These are phyloP conservation scores for Tephrocybe sp. DNA, from an alignment of 768 basidiomycete species.

Conservation along the genomic window DNA sequence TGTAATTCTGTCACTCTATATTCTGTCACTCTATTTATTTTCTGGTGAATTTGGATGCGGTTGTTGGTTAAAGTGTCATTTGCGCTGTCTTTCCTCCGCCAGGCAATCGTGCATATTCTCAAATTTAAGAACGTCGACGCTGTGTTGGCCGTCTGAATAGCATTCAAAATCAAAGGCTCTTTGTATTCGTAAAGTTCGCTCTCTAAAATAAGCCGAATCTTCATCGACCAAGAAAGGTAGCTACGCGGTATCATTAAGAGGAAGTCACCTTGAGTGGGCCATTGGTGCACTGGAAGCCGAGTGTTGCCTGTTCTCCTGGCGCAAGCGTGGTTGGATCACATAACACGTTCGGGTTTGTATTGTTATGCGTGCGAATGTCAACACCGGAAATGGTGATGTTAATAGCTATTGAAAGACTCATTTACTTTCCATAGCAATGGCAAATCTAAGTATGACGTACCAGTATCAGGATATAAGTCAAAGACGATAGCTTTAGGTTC, in stretches of 20 bases:
- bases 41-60: too few relatives aligned
- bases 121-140: too few relatives aligned
- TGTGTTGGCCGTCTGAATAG: too few relatives aligned
- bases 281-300: slow-evolving; percentile 29
- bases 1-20: not conserved
- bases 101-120: too few relatives aligned
- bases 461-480: slow-evolving; percentile 33
- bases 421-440: not conserved
- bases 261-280: slow-evolving; percentile 22
- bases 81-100: too few relatives aligned
- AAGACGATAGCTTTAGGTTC: slow-evolving; percentile 33
- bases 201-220: too few relatives aligned
- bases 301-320: slow-evolving; percentile 23
- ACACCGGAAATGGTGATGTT: slow-evolving; percentile 24
- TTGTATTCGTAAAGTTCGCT: too few relatives aligned
- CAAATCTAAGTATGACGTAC: slow-evolving; percentile 13
- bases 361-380: slow-evolving; percentile 24
- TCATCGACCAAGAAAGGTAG: too few relatives aligned
- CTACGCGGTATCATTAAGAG: not conserved
- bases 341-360: slow-evolving; percentile 25
- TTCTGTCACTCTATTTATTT: too few relatives aligned
- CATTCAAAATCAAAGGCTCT: too few relatives aligned
- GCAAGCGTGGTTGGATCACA: slow-evolving; percentile 29
- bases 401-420: slow-evolving; percentile 16
- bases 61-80: too few relatives aligned